Evolutionary conservation across 2,329 filamentous ascomycete genomes (phyloP).

Genomic region (Cordyceps cateniannulata): DNA sequence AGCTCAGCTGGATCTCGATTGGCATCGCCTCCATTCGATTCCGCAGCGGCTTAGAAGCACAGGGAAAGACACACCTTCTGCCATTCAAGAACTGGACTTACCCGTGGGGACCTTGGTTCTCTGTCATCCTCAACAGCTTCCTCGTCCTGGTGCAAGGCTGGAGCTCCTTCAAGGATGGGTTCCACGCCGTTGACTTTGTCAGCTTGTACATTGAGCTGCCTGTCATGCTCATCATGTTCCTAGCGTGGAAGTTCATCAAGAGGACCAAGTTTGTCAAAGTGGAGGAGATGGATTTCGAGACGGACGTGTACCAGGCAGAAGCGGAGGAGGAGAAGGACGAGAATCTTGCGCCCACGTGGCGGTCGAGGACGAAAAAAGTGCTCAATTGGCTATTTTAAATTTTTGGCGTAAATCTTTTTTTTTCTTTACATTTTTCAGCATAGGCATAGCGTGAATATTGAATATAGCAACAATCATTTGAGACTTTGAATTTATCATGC

Average conservation of each 20-base stretch:
- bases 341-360: not conserved
- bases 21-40: slow-evolving; percentile 60
- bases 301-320: slow-evolving; percentile 50
- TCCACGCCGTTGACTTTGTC: slow-evolving; percentile 54
- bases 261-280: slow-evolving; percentile 51
- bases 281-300: slow-evolving; percentile 56
- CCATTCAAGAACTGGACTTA: slow-evolving; percentile 64
- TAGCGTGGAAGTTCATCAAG: slow-evolving; percentile 66
- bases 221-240: slow-evolving; percentile 55
- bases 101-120: slow-evolving; percentile 52
- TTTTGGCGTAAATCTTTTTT: not conserved
- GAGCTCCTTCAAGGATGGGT: slow-evolving; percentile 53
- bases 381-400: slow-evolving; percentile 10
- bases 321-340: slow-evolving; percentile 18
- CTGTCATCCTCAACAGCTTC: slow-evolving; percentile 50
- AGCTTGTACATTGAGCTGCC: slow-evolving; percentile 59
- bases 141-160: slow-evolving; percentile 59
- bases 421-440: not conserved
- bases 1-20: slow-evolving; percentile 60
- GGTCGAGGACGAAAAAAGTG: not conserved
- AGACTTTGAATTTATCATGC: too few species aligned
- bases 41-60: slow-evolving; percentile 47
- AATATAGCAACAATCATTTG: too few species aligned
- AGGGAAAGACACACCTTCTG: slow-evolving; percentile 53
- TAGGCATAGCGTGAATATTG: not conserved